A percentile compares a stretch with the other conserved stretches of the same genome.
phyloP scores from a whole-genome alignment of 1,284 basidiomycete genomes.

The Abortiporus biennis region DNA sequence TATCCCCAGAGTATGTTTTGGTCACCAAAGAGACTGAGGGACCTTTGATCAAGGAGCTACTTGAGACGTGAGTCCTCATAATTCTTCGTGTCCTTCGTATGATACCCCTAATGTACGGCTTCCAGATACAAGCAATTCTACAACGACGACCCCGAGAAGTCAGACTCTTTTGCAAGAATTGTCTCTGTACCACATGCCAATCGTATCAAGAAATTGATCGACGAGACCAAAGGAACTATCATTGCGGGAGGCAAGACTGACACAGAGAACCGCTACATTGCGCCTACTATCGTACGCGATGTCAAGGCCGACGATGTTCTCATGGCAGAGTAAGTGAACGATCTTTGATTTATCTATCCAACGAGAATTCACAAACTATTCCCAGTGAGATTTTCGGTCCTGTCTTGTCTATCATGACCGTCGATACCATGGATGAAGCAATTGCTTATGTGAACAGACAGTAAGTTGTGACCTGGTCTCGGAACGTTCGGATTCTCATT shows the following conservation, averaged over 20 bases:
- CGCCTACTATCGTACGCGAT: constrained; percentile 64
- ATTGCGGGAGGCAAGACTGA: constrained; percentile 69
- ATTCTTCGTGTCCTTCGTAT: background rate
- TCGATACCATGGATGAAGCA: constrained; percentile 60
- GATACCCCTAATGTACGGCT: background rate
- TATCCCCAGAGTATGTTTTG: constrained; percentile 82
- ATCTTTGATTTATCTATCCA: background rate
- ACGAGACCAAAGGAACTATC: constrained; percentile 65
- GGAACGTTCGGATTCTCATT: background rate
- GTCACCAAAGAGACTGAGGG: constrained; percentile 62
- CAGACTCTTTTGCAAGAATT: constrained; percentile 38
- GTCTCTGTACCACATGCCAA: constrained; percentile 48
- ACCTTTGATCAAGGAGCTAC: constrained; percentile 45
- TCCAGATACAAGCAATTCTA: constrained; percentile 33
- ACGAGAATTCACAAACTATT: background rate
- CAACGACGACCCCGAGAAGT: constrained; percentile 40
- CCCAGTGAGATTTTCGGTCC: constrained; percentile 17
- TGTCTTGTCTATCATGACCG: constrained; percentile 63
- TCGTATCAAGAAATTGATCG: constrained; percentile 60
- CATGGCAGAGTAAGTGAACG: constrained; percentile 59
- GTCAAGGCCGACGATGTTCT: constrained; percentile 61
- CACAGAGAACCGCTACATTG: constrained; percentile 50
- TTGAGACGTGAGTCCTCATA: background rate
- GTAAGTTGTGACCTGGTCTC: background rate
- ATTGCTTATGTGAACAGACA: constrained; percentile 55